Base-by-base conservation (phyloP, 129 eudicot species). In the Artemisia argyi region DNA sequence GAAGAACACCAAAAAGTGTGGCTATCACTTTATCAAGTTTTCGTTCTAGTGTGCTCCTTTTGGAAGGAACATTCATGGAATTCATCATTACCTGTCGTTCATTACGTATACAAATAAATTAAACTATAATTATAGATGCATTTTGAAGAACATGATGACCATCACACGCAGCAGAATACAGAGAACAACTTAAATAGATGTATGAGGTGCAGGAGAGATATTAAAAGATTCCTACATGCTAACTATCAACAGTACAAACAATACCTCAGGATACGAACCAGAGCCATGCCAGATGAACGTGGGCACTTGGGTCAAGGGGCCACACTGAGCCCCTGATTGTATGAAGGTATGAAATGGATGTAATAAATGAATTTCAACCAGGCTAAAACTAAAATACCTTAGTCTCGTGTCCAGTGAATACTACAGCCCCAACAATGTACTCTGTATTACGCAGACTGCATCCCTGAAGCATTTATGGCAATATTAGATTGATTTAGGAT, bases 41-140 rank as follows among this genome's bases (percentile, higher is more conserved):
- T 86, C 90, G 85, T 67, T 94, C 99, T 35, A 94, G 79, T n/a
- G 99, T 90, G 78, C 99, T 94, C 78, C 99, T 81, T 79, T 94
- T 90, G n/a, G 97, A 94, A 68, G 97, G 99, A 65, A 94, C 93
- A 74, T 94, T 90, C 99, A 94, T 94, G 78, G 99, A 75, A 84
- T 94, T 94, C 99, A 94, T 94, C 99, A 94, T 94, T 79, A 94
- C 99, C 97, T 94, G 93, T 67, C 78, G 79, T 16, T 73, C 54
- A n/a, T 73, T 44, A 19, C 39, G 8, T 16, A 56, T 24, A 15
- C 32, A 30, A 63, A 44, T 46, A 44, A 54, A 42, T 13, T 18
- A 20, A 16, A 22, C 47, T 52, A 39, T 22, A 53, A 2, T 7
- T 66, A 28, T 32, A 35, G 11, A 64, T 74, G 55, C 22, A 64